Percentiles rank a stretch among this genome's conserved stretches.
phyloP scores from a whole-genome alignment of 768 basidiomycete species.

The Termitomyces titanicus region DNA sequence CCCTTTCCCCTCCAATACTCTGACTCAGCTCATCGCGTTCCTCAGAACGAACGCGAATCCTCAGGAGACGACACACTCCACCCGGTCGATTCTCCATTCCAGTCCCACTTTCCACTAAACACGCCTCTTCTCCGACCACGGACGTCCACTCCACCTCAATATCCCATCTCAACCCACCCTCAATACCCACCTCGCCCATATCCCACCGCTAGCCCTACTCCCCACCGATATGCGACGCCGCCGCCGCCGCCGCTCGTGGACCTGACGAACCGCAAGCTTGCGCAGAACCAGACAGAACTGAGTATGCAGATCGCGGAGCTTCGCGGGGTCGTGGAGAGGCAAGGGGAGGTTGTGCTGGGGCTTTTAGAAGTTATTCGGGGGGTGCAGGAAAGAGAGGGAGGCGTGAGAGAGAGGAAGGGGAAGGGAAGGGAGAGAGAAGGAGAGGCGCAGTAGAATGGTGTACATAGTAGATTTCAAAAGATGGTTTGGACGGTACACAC shows the following conservation, averaged over 20 bases:
- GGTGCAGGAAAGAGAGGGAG: neutral
- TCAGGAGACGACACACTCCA: neutral
- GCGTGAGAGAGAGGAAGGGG: no score
- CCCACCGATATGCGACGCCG: neutral
- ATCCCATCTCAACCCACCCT: no score
- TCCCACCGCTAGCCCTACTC: neutral
- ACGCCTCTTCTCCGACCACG: neutral
- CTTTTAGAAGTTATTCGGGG: slow-evolving; percentile 21
- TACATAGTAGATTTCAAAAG: no score
- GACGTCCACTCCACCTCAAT: no score
- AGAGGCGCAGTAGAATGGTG: no score
- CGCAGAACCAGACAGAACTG: slow-evolving; percentile 64
- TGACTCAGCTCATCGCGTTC: neutral
- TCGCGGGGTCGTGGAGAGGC: slow-evolving; percentile 49
- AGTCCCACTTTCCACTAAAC: slow-evolving; percentile 6
- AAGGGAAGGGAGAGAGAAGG: no score
- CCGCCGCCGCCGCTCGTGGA: slow-evolving; percentile 23
- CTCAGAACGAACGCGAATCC: slow-evolving; percentile 14
- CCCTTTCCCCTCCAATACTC: neutral
- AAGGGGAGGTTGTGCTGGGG: slow-evolving; percentile 47
- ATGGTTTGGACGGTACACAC: no score
- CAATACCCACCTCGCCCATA: neutral
- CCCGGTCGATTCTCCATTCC: slow-evolving; percentile 9
- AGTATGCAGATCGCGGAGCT: slow-evolving; percentile 62
- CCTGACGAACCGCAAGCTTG: slow-evolving; percentile 56